Conservation (phyloP, 140 eudicot species). For the Flaveria floridana region DNA sequence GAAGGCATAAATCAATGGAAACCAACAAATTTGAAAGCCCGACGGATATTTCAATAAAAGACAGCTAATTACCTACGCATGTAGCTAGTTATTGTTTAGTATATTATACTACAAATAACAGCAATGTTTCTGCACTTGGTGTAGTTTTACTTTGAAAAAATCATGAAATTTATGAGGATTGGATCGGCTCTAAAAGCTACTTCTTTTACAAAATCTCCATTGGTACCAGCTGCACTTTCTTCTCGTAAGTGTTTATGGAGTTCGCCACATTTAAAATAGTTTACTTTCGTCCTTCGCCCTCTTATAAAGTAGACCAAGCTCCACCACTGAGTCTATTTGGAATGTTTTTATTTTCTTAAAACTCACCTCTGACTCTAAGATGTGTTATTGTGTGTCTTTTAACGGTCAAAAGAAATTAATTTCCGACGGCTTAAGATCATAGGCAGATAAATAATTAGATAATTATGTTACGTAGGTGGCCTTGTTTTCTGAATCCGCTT, state of each 20-base stretch:
- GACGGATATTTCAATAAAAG: constrained; percentile 16
- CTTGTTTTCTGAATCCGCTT: too few relatives aligned
- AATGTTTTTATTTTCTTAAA: too few relatives aligned
- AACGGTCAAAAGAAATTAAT: too few relatives aligned
- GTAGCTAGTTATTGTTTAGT: not conserved
- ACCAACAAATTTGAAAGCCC: not conserved
- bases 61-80: not conserved
- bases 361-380: too few relatives aligned
- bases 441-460: too few relatives aligned
- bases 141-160: not conserved
- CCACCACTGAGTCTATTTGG: too few relatives aligned
- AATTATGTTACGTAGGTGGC: too few relatives aligned
- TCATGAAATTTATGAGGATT: constrained; percentile 22
- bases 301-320: too few relatives aligned
- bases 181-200: not conserved
- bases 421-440: too few relatives aligned
- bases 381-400: too few relatives aligned
- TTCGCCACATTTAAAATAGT: too few relatives aligned
- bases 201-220: not conserved
- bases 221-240: not conserved
- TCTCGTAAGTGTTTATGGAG: constrained; percentile 2
- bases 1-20: constrained; percentile 11
- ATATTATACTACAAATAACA: not conserved
- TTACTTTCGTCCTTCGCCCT: too few relatives aligned
- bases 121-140: not conserved